Conservation (phyloP, 1,139 yeast genomes). For the Arxiozyma bovina region DNA sequence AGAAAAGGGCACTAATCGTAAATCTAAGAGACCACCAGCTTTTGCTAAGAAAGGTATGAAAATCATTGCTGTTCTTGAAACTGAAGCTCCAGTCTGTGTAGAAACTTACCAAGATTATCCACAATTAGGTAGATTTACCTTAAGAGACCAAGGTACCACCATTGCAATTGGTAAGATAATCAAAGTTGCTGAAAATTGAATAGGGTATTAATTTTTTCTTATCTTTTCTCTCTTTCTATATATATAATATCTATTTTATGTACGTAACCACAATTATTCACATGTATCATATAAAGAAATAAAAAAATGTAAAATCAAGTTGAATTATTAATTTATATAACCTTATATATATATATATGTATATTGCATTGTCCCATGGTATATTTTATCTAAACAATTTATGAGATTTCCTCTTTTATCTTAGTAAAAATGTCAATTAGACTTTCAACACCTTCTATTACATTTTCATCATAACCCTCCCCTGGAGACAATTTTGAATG, state of each 20-base stretch:
- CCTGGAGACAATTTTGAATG: constrained; percentile 63
- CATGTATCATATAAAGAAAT: not conserved
- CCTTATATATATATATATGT: not conserved
- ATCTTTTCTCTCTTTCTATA: not conserved
- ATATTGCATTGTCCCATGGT: not conserved
- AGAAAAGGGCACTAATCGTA: constrained; percentile 94
- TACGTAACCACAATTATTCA: not conserved
- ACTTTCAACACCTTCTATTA: constrained; percentile 58
- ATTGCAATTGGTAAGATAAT: constrained; percentile 97
- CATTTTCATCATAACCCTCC: constrained; percentile 61
- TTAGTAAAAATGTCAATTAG: constrained; percentile 38
- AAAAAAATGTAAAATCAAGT: not conserved
- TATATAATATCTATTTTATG: not conserved
- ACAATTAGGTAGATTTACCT: constrained; percentile 93
- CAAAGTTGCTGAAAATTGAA: constrained; percentile 42
- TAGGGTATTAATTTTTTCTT: not conserved
- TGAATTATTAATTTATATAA: not conserved
- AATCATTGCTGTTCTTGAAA: constrained; percentile 84
- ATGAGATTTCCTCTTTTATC: not conserved
- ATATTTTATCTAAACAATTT: no score
- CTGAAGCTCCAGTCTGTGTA: constrained; percentile 79
- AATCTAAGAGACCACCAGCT: constrained; percentile 93
- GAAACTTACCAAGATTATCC: constrained; percentile 89
- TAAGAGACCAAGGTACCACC: constrained; percentile 96
- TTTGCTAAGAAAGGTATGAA: constrained; percentile 99